A percentile compares a stretch with the other conserved stretches of the same genome.
phyloP scores from a whole-genome alignment of 495 filamentous ascomycete species.

The Aspergillus conjunctus region DNA sequence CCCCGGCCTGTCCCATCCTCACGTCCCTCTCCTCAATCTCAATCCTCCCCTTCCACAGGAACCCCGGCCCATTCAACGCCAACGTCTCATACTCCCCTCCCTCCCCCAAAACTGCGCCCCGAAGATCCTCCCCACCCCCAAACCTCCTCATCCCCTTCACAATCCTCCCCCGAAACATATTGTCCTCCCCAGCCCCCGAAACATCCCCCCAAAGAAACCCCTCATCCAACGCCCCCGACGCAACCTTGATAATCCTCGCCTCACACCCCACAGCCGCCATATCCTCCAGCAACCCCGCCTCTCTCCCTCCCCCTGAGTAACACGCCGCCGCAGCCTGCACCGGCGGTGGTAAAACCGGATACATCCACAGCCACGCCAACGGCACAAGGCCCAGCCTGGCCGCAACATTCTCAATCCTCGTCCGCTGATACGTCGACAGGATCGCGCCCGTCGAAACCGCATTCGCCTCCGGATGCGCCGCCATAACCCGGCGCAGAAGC shows the following conservation, averaged over 20 bases:
- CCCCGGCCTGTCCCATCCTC: constrained; percentile 69
- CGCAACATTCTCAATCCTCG: constrained; percentile 87
- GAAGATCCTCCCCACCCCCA: constrained; percentile 51
- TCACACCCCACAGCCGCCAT: constrained; percentile 78
- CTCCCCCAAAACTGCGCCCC: constrained; percentile 79
- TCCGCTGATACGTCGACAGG: constrained; percentile 92
- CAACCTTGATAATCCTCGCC: constrained; percentile 89
- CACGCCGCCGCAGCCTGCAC: constrained; percentile 21
- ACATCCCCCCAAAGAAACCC: constrained; percentile 84
- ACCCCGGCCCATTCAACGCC: constrained; percentile 74
- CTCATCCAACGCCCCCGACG: constrained; percentile 84
- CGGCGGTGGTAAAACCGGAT: constrained; percentile 65
- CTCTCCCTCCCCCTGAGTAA: constrained; percentile 28
- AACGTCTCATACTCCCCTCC: constrained; percentile 97
- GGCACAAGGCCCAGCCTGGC: constrained; percentile 73
- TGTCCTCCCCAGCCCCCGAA: constrained; percentile 41
- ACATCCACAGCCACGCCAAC: constrained; percentile 89
- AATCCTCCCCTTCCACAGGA: constrained; percentile 72
- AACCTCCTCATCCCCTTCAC: constrained; percentile 68
- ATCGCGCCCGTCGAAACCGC: constrained; percentile 91
- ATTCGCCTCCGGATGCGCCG: constrained; percentile 71
- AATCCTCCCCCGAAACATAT: constrained; percentile 52
- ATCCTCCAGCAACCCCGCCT: constrained; percentile 67
- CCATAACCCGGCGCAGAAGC: constrained; percentile 64
- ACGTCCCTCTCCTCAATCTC: constrained; percentile 59